Evolutionary conservation across 306 rosid species (phyloP).

Genomic region (Trifolium fragiferum): DNA sequence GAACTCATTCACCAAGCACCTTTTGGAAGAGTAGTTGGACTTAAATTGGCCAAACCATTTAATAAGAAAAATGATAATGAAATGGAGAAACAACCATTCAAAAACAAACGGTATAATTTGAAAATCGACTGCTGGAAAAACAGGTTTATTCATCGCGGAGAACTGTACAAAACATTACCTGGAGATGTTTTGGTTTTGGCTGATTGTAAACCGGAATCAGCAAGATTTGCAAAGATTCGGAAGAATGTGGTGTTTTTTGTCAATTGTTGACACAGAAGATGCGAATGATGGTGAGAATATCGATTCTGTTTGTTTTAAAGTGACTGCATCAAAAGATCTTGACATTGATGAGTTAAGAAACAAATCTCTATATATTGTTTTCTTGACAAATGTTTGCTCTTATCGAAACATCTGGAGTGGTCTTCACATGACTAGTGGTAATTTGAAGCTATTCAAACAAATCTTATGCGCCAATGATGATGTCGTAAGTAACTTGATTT

Average conservation of each 20-base stretch:
- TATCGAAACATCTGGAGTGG: slow-evolving; percentile 57
- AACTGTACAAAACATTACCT: slow-evolving; percentile 59
- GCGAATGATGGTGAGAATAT: slow-evolving; percentile 29
- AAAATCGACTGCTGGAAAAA: slow-evolving; percentile 55
- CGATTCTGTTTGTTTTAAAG: slow-evolving; percentile 44
- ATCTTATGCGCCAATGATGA: slow-evolving; percentile 38
- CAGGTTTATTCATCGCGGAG: slow-evolving; percentile 46
- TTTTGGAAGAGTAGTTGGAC: slow-evolving; percentile 45
- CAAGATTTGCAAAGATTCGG: slow-evolving; percentile 52
- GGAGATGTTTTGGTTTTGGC: slow-evolving; percentile 66
- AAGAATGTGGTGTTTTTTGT: slow-evolving; percentile 55
- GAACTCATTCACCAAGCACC: slow-evolving; percentile 53
- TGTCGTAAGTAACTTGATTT: slow-evolving; percentile 46
- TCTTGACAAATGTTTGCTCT: slow-evolving; percentile 53
- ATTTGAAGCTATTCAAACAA: slow-evolving; percentile 44
- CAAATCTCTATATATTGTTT: slow-evolving; percentile 46
- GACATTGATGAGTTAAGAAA: background rate
- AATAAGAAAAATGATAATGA: background rate
- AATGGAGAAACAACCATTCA: background rate
- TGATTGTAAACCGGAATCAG: slow-evolving; percentile 56
- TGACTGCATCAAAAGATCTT: slow-evolving; percentile 50
- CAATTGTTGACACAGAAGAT: slow-evolving; percentile 44
- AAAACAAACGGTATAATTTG: slow-evolving; percentile 39
- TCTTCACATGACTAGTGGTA: slow-evolving; percentile 46
- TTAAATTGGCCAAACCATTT: slow-evolving; percentile 42